Base-by-base conservation (phyloP, 306 rosid genomes). In the Medicago lupulina region DNA sequence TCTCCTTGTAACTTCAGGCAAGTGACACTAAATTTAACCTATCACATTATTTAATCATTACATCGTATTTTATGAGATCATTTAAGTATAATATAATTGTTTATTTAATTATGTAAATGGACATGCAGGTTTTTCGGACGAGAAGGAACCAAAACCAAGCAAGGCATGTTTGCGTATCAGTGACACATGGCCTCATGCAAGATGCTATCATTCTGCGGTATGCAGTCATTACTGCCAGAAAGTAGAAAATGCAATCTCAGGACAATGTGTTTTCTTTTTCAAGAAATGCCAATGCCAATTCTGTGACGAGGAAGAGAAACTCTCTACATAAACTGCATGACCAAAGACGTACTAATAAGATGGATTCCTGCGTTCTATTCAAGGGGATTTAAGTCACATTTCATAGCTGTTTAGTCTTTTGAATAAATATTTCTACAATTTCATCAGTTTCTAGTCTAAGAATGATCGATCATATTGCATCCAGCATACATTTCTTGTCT, bases 251-350 rank as follows among this genome's bases (percentile, higher is more conserved):
- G 86, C 86, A 43, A 49, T 78, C 28, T 50, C 83, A 15, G 86
- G 86, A 1, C 69, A 69, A 70, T 83, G 83, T 44, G 77, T 5
- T 58, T 34, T 50, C 60, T 40, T 49, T 11, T 71, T 66, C 73
- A 77, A 60, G 75, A 77, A 59, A 67, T 82, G 85, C 50, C 23
- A 23, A 25, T 82, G 85, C 76, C 77, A 82, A 58, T 82, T 66
- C 72, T 77, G 85, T 10, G 73, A 82, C 0, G 76, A 76, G 2
- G 51, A 46, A 12, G 36, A 23, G 6, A 51, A 51, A 7, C 34
- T 59, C 50, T 72, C 17, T n/a, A 38, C 67, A 3, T 65, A 41
- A 18, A 64, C 2, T 74, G 17, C 11, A 31, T 21, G 14, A 3
- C 21, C 2, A 8, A 58, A 4, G 1, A 17, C 13, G 15, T 46